Evolutionary conservation across 768 basidiomycete species (phyloP), one percentile per base, ranked within the genome.

Genomic region (Phaeotremella skinneri): DNA sequence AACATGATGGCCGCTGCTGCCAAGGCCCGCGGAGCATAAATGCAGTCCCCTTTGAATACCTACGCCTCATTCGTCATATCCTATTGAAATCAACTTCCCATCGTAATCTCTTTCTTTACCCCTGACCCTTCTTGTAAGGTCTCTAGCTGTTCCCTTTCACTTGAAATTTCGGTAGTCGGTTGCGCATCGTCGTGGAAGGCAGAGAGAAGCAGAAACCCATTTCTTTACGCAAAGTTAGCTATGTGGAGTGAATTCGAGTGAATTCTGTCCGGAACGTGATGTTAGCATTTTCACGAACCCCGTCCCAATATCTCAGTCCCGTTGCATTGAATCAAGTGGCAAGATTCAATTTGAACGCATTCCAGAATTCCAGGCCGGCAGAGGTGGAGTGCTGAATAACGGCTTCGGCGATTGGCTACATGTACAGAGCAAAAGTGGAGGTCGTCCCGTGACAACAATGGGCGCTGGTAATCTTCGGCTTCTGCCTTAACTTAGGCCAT

Each of bases 1-100:
- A 76, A 76, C 71, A 68, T 70, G 73, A 76, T 76, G 74, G 73
- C 74, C 48, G 61, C 66, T 32, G 70, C 70, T 41, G 74, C 74
- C 52, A 70, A 69, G 62, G 63, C 58, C 20, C 59, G 65, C 52
- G 64, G 50, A 26, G 64, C 61, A 49, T 57, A 43, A 25, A 32
- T 25, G n/a, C 49, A 4, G 14, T 16, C 11, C 21, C 23, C 14
- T 14, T 21, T 16, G 16, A n/a, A 14, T 50, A 29, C 21, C 25
- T 20, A 37, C 17, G 17, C 7, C 17, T 37, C 34, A 37, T 37
- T 37, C 34, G 9, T 37, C 7, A 37, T 37, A 7, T 17, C 17
- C 34, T 37, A 7, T 37, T 37, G 34, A 7, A 7, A 17, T 7
- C 7, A 37, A 7, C 34, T 7, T 37, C 34, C 34, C 7, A 37